Conservation (phyloP, 176 grass and related monocot genomes). For the Hordeum marinum region DNA sequence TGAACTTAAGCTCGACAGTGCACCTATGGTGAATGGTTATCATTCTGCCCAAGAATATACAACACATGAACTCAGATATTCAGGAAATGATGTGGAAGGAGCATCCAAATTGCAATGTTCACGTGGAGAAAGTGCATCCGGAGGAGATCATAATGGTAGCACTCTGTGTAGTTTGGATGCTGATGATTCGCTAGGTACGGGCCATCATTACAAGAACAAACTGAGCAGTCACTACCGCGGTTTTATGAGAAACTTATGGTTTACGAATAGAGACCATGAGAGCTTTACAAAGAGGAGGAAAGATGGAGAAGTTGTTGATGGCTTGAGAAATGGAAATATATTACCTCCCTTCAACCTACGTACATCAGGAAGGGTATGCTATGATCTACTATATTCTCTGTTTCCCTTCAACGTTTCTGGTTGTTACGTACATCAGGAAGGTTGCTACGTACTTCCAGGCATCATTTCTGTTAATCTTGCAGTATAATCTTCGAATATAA, state of each 20-base stretch:
- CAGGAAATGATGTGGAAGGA: slow-evolving; percentile 36
- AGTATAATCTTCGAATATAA: neutral
- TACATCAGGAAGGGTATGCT: slow-evolving; percentile 47
- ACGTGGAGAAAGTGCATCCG: neutral
- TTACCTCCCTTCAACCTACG: slow-evolving; percentile 29
- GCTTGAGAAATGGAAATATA: slow-evolving; percentile 29
- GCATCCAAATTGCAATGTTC: slow-evolving; percentile 16
- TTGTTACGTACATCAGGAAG: too few species aligned
- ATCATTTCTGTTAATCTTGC: slow-evolving; percentile 1
- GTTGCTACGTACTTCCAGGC: neutral
- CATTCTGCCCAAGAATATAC: slow-evolving; percentile 22
- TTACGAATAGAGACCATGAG: slow-evolving; percentile 40
- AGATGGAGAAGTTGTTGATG: slow-evolving; percentile 62
- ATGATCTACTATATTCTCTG: slow-evolving; percentile 11
- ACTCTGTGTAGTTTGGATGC: slow-evolving; percentile 34
- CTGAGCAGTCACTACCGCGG: slow-evolving; percentile 38
- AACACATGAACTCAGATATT: slow-evolving; percentile 32
- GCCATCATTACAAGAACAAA: slow-evolving; percentile 36
- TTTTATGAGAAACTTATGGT: slow-evolving; percentile 66
- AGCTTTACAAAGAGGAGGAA: slow-evolving; percentile 83
- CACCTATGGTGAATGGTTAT: slow-evolving; percentile 38
- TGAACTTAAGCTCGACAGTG: slow-evolving; percentile 48
- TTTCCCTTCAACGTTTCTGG: neutral
- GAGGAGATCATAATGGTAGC: slow-evolving; percentile 12
- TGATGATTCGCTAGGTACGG: slow-evolving; percentile 33